Base-by-base conservation (phyloP, 371 early-diverging fungal species). In the Synchytrium microbalum region DNA sequence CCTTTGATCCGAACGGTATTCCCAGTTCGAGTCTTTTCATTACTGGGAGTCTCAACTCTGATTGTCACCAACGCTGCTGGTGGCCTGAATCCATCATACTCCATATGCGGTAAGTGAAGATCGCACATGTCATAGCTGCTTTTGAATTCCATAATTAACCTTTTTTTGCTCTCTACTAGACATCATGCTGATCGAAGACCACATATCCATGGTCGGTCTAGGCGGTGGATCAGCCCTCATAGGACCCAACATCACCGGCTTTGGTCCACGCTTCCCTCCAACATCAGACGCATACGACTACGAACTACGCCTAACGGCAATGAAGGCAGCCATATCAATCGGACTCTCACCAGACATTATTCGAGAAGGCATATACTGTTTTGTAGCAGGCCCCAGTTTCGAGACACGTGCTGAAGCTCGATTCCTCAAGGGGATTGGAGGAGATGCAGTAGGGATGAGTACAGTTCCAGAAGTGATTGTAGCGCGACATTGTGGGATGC, bases 391-490 rank as follows among this genome's bases (percentile, higher is more conserved):
- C 2, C 96, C 96, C 19, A 83, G 82, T 31, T 96, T 87, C 69
- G 97, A 96, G 74, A 89, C 92, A 32, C 82, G 90, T 64, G 90
- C 92, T 10, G 96, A 96, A 73, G 87, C 89, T 62, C 81, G 95
- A 19, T 85, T 85, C 67, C 77, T 96, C 64, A 76, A 76, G 32
- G 59, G 68, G 0, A 69, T 86, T 61, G 93, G 93, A 55, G 95
- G 85, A 26, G 96, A 95, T 76, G 85, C 84, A 23, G 96, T 93
- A 13, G 96, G 96, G 38, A 96, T 96, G 96, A 89, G 89, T 54
- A 95, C 96, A n/a, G 86, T 92, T 1, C 95, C 95, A 19, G 96
- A 96, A 74, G 88, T 90, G n/a, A 74, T 93, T n/a, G 84, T 91
- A 32, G 96, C 95, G 19, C 85, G 88, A 60, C 96, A 96, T 76